Percentiles rank a stretch among this genome's conserved stretches.
These are phyloP conservation scores for Mortierella polycephala DNA, from an alignment of 371 early-diverging fungal species.

Conservation along the genomic window DNA sequence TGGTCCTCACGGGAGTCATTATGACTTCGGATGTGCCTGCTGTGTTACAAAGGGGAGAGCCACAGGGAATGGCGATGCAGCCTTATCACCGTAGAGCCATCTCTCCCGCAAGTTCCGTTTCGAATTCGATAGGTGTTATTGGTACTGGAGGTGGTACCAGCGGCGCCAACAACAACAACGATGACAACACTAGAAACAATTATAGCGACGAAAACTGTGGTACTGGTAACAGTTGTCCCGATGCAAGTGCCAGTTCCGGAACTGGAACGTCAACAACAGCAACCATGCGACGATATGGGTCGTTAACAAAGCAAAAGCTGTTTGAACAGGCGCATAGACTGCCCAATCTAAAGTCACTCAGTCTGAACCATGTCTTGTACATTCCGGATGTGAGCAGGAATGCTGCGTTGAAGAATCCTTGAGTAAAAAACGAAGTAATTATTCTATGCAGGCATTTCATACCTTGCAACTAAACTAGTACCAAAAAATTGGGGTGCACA, in stretches of 20 bases:
- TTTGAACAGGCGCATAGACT: constrained; percentile 32
- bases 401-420: no score
- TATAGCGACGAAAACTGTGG: no score
- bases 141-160: not conserved
- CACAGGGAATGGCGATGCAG: constrained; percentile 7
- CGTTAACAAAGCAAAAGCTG: constrained; percentile 21
- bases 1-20: constrained; percentile 26
- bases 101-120: constrained; percentile 1
- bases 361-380: constrained; percentile 36
- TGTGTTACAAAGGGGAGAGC: not conserved
- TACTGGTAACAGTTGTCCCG: no score
- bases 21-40: constrained; percentile 1
- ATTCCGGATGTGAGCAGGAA: not conserved
- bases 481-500: no score
- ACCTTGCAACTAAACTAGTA: no score
- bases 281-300: not conserved
- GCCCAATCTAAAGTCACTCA: constrained; percentile 19
- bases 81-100: constrained; percentile 18
- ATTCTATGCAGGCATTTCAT: no score
- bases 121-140: not conserved
- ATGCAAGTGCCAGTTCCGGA: no score
- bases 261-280: not conserved
- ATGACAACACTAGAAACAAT: no score
- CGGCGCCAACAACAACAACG: no score
- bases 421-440: no score